These are phyloP conservation scores for Stemphylium lycopersici DNA, from an alignment of 2,329 filamentous ascomycete species.

Conservation along the genomic window DNA sequence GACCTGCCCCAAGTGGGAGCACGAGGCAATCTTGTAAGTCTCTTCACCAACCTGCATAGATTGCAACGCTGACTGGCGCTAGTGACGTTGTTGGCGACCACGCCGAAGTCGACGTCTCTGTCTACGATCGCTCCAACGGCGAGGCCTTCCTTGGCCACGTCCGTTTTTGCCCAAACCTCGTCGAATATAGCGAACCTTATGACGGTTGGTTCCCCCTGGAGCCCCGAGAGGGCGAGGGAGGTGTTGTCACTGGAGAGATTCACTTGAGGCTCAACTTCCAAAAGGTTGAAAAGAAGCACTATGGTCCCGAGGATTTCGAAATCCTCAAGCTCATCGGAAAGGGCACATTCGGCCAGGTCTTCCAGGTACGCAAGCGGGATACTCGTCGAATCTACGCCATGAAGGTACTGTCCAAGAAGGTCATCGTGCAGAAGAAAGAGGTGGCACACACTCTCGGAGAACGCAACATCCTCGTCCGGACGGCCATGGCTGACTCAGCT, in stretches of 20 bases:
- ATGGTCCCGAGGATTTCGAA: constrained; percentile 93
- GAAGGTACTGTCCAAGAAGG: constrained; percentile 99
- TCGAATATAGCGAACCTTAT: constrained; percentile 72
- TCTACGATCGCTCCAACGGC: constrained; percentile 84
- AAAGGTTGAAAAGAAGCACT: constrained; percentile 81
- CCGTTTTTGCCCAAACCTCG: constrained; percentile 73
- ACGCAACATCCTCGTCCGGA: constrained; percentile 94
- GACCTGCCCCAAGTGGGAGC: constrained; percentile 92
- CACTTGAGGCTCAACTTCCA: constrained; percentile 87
- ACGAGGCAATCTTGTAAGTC: constrained; percentile 90
- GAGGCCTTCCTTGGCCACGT: constrained; percentile 94
- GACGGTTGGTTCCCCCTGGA: constrained; percentile 86
- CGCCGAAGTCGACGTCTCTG: constrained; percentile 87
- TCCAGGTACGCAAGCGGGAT: constrained; percentile 97
- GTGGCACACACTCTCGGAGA: constrained; percentile 97
- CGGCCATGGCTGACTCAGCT: constrained; percentile 91
- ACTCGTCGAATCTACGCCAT: constrained; percentile 96
- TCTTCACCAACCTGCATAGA: neutral
- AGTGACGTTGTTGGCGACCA: constrained; percentile 94
- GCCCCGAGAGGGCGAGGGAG: constrained; percentile 79
- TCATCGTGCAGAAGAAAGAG: constrained; percentile 99
- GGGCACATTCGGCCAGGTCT: constrained; percentile 97
- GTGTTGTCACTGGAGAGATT: constrained; percentile 81
- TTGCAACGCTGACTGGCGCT: constrained; percentile 28
- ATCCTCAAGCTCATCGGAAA: constrained; percentile 97